phyloP scores from a whole-genome alignment of 2,329 filamentous ascomycete genomes.

The Xylariaceae sp. region DNA sequence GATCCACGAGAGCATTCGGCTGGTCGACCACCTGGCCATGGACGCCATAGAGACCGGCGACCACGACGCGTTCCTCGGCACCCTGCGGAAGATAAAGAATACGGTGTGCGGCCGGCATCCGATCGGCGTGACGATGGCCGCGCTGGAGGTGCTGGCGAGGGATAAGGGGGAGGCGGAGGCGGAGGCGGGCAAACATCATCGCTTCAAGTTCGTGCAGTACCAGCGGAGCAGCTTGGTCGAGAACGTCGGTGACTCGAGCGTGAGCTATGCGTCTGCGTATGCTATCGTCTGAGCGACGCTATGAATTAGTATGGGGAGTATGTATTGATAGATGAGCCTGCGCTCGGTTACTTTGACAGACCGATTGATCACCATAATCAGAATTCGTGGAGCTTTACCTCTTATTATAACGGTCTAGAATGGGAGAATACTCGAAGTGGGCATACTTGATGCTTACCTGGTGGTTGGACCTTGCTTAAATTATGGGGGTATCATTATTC shows the following conservation, averaged over 20 bases:
- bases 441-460: too few species aligned
- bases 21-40: conserved; percentile 81
- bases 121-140: conserved; percentile 90
- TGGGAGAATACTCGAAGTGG: too few species aligned
- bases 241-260: conserved; percentile 73
- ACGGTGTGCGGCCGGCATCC: conserved; percentile 95
- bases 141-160: conserved; percentile 66
- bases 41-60: conserved; percentile 77
- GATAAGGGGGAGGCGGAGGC: conserved; percentile 44
- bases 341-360: conserved; percentile 12
- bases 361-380: neutral
- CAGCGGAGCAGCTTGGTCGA: conserved; percentile 79
- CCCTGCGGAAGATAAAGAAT: conserved; percentile 74
- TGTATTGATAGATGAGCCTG: conserved; percentile 19
- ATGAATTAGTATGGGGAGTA: neutral
- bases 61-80: conserved; percentile 70
- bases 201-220: conserved; percentile 82
- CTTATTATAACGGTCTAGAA: too few species aligned
- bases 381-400: too few species aligned
- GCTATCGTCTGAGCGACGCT: conserved; percentile 61
- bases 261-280: conserved; percentile 94
- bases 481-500: too few species aligned
- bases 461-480: too few species aligned
- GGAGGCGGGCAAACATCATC: conserved; percentile 50
- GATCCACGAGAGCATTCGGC: conserved; percentile 84